phyloP scores from a whole-genome alignment of 1,139 yeast genomes.

The Pneumocystis canis region DNA sequence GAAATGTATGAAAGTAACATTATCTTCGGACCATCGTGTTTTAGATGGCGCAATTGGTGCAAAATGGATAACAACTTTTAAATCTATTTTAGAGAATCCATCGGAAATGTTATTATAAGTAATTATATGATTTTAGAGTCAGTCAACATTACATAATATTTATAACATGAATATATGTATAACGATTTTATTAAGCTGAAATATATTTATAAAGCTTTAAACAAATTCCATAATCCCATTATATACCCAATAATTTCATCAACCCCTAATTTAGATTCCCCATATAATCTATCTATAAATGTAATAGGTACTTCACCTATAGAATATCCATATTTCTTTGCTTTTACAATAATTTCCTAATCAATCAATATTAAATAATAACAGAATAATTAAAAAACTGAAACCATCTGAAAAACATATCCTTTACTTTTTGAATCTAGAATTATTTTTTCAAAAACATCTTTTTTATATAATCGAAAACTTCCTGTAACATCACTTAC shows the following conservation, averaged over 20 bases:
- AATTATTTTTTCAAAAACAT: slow-evolving; percentile 51
- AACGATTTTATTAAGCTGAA: too few species aligned
- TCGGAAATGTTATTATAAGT: slow-evolving; percentile 68
- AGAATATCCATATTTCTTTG: slow-evolving; percentile 52
- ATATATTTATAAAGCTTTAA: background rate
- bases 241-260: slow-evolving; percentile 67
- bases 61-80: slow-evolving; percentile 86
- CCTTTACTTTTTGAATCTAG: slow-evolving; percentile 63
- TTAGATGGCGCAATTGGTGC: slow-evolving; percentile 98
- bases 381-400: background rate
- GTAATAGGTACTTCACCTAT: slow-evolving; percentile 72
- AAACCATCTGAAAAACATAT: slow-evolving; percentile 63
- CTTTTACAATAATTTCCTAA: slow-evolving; percentile 67
- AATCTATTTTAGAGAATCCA: slow-evolving; percentile 87
- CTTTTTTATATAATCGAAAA: slow-evolving; percentile 61
- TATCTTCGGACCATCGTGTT: slow-evolving; percentile 94
- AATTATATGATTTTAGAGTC: background rate
- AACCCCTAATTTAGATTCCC: slow-evolving; percentile 70
- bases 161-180: too few species aligned
- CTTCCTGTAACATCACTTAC: slow-evolving; percentile 71
- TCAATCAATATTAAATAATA: background rate
- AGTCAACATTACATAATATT: background rate
- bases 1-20: slow-evolving; percentile 79
- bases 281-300: slow-evolving; percentile 67
- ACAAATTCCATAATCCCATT: slow-evolving; percentile 31